A percentile compares a stretch with the other conserved stretches of the same genome.
phyloP scores from a whole-genome alignment of 768 basidiomycete genomes.

The Lactifluus hygrophoroides region DNA sequence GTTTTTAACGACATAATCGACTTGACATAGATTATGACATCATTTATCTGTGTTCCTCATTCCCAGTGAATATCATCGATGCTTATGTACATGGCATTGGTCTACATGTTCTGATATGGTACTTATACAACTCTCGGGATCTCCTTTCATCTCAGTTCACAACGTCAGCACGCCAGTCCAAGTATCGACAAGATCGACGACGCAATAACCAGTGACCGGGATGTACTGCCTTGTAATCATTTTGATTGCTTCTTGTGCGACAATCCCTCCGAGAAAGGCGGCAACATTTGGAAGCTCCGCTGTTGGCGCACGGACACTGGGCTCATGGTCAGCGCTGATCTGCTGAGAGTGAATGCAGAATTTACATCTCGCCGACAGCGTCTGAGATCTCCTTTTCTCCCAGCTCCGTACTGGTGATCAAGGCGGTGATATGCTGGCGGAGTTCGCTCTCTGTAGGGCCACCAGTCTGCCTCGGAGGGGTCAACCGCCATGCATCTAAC shows the following conservation, averaged over 20 bases:
- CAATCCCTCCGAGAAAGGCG: conserved; percentile 85
- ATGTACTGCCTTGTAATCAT: conserved; percentile 94
- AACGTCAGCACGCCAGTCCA: conserved; percentile 52
- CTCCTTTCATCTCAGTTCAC: neutral
- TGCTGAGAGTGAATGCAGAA: neutral
- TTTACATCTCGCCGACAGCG: conserved; percentile 70
- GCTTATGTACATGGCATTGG: neutral
- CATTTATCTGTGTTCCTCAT: neutral
- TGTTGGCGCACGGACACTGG: conserved; percentile 67
- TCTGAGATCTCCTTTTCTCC: conserved; percentile 47
- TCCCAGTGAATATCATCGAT: neutral
- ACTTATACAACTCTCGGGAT: no score
- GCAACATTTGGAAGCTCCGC: conserved; percentile 91
- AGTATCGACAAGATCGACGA: conserved; percentile 76
- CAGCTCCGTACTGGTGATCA: conserved; percentile 41
- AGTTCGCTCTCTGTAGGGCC: conserved; percentile 43
- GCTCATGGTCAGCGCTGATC: conserved; percentile 17
- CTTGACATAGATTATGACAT: conserved; percentile 1
- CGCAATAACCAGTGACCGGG: conserved; percentile 77
- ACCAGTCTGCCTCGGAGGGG: conserved; percentile 11
- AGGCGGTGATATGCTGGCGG: conserved; percentile 38
- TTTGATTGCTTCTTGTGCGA: conserved; percentile 97
- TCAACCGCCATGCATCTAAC: conserved; percentile 30
- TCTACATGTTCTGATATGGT: neutral
- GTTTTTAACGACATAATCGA: conserved; percentile 37